Conservation (phyloP, 257 asterid genomes). For the Nicotiana attenuata region DNA sequence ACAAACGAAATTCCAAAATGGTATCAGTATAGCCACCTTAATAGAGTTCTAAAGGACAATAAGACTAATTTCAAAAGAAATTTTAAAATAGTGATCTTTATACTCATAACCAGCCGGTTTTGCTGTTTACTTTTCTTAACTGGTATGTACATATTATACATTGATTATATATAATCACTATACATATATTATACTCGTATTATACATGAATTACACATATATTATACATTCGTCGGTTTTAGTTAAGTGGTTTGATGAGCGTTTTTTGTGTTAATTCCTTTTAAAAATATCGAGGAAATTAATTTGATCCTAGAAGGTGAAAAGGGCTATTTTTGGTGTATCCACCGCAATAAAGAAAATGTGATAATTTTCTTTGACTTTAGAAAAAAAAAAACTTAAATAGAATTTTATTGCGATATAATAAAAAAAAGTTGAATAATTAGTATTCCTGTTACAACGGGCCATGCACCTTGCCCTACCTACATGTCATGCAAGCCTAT, state of each 20-base stretch:
- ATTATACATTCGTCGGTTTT: no score
- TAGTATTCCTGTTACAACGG: neutral
- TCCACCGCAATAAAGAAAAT: neutral
- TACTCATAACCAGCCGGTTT: no score
- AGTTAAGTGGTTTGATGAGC: no score
- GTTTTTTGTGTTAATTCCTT: no score
- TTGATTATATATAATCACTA: no score
- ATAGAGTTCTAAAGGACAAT: conserved; percentile 5
- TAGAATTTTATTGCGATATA: neutral
- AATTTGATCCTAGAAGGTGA: conserved; percentile 19
- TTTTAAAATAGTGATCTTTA: neutral
- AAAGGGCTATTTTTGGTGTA: neutral
- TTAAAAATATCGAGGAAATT: conserved; percentile 7
- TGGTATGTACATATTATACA: no score
- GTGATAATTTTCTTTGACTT: neutral
- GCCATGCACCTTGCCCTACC: conserved; percentile 6
- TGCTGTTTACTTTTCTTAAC: no score
- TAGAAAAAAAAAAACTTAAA: neutral
- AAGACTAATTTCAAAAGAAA: neutral
- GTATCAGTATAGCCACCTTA: conserved; percentile 1
- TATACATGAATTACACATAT: no score
- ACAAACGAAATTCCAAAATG: neutral
- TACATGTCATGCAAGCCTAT: conserved; percentile 9
- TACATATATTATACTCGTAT: no score
- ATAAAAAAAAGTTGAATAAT: neutral